Evolutionary conservation across 306 rosid species (phyloP).

Genomic region (Ormosia semicastrata): DNA sequence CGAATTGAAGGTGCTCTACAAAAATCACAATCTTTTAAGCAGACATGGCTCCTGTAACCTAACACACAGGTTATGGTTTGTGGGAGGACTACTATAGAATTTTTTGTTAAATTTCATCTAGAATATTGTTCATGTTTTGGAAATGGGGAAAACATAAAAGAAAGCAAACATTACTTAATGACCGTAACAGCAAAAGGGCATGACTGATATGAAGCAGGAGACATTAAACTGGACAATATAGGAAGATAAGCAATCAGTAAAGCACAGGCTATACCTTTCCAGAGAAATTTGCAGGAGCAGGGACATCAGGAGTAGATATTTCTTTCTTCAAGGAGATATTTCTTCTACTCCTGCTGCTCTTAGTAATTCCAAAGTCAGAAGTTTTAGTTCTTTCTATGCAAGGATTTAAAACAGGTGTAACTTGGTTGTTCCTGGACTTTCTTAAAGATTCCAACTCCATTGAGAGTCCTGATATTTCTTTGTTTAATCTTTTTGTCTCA

Average conservation of each 20-base stretch:
- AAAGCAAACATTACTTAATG: background rate
- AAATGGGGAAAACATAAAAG: background rate
- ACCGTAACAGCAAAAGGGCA: background rate
- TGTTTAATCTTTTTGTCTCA: slow-evolving; percentile 56
- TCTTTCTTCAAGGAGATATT: slow-evolving; percentile 45
- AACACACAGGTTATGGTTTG: background rate
- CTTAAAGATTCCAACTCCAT: slow-evolving; percentile 56
- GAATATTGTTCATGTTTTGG: background rate
- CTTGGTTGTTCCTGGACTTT: slow-evolving; percentile 37
- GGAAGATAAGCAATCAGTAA: slow-evolving; percentile 16
- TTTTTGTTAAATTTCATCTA: background rate
- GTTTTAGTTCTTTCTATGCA: slow-evolving; percentile 37
- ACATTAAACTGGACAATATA: background rate
- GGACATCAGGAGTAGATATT: slow-evolving; percentile 27
- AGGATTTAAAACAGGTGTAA: slow-evolving; percentile 53
- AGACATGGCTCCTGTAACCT: background rate
- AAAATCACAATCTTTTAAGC: background rate
- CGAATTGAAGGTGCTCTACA: background rate
- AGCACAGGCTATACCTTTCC: slow-evolving; percentile 45
- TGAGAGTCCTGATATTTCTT: slow-evolving; percentile 49
- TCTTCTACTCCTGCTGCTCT: slow-evolving; percentile 33
- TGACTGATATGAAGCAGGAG: background rate
- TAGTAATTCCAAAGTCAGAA: slow-evolving; percentile 30
- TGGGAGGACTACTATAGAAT: background rate
- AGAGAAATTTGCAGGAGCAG: slow-evolving; percentile 25